A percentile compares a stretch with the other conserved stretches of the same genome.
Conservation (phyloP, 805 yeast genomes). For the Brettanomyces sp. region DNA sequence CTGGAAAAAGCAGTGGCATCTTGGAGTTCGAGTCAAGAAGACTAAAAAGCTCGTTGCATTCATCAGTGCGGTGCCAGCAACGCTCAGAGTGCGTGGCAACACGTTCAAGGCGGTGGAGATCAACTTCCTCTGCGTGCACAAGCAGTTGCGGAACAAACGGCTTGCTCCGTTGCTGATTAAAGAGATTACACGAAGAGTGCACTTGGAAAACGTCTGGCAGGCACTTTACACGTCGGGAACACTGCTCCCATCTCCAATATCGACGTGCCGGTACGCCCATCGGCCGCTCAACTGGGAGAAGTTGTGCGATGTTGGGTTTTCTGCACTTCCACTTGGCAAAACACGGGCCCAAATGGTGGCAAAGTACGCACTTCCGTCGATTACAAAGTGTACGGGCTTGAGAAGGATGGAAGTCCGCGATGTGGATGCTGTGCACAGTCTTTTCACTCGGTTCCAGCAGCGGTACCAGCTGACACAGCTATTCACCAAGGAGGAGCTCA, state of each 20-base stretch:
- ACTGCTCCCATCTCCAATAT: constrained; percentile 84
- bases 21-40: constrained; percentile 80
- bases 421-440: constrained; percentile 48
- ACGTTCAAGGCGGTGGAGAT: constrained; percentile 68
- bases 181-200: constrained; percentile 90
- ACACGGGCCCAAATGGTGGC: constrained; percentile 63
- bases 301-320: constrained; percentile 82
- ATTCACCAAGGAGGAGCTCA: constrained; percentile 55
- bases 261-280: constrained; percentile 84
- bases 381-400: constrained; percentile 42
- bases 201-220: constrained; percentile 81
- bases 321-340: constrained; percentile 62
- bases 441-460: constrained; percentile 54
- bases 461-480: constrained; percentile 67
- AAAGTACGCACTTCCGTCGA: constrained; percentile 44
- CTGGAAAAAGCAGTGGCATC: constrained; percentile 80
- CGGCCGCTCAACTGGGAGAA: constrained; percentile 91
- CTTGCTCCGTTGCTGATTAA: constrained; percentile 89
- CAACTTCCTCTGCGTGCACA: constrained; percentile 90
- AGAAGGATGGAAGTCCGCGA: constrained; percentile 53
- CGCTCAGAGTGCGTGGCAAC: constrained; percentile 43
- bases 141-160: constrained; percentile 86
- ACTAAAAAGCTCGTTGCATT: constrained; percentile 81
- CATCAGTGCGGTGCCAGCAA: constrained; percentile 82
- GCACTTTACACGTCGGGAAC: constrained; percentile 93